A percentile compares a stretch with the other conserved stretches of the same genome.
Evolutionary conservation across 2,329 filamentous ascomycete genomes (phyloP).

Genomic region (Trichophyton verrucosum): DNA sequence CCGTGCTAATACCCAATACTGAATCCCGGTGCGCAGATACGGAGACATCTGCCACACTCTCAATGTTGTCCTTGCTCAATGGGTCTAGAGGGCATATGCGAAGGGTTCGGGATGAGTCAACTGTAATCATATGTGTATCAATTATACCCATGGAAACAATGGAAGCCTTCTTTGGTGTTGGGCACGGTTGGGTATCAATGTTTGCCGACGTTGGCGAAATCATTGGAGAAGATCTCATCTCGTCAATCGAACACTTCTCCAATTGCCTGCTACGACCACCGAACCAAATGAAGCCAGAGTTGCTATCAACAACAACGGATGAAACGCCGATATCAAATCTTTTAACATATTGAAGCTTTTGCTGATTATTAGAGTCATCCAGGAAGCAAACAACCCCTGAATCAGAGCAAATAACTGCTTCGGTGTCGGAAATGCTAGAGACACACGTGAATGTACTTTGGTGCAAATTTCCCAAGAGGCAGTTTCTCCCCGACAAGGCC

Average conservation of each 20-base stretch:
- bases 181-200: slow-evolving; percentile 15
- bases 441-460: slow-evolving; percentile 78
- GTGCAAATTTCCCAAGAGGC: slow-evolving; percentile 65
- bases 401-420: slow-evolving; percentile 75
- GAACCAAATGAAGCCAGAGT: slow-evolving; percentile 50
- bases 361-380: slow-evolving; percentile 60
- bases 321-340: slow-evolving; percentile 55
- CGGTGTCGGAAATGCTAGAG: slow-evolving; percentile 56
- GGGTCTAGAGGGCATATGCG: slow-evolving; percentile 44
- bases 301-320: slow-evolving; percentile 50
- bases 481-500: slow-evolving; percentile 74
- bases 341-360: slow-evolving; percentile 55
- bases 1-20: slow-evolving; percentile 57
- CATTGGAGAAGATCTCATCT: slow-evolving; percentile 24
- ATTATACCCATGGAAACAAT: slow-evolving; percentile 60
- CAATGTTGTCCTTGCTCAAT: slow-evolving; percentile 21
- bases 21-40: slow-evolving; percentile 47
- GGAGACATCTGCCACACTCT: slow-evolving; percentile 21
- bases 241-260: slow-evolving; percentile 34
- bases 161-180: slow-evolving; percentile 23
- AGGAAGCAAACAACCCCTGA: slow-evolving; percentile 80
- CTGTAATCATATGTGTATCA: slow-evolving; percentile 54
- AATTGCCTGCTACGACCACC: slow-evolving; percentile 53
- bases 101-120: slow-evolving; percentile 65
- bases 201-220: slow-evolving; percentile 15